Evolutionary conservation across 1,284 basidiomycete species (phyloP), one percentile per base, ranked within the genome.

Genomic region (Volvariella surrecta): DNA sequence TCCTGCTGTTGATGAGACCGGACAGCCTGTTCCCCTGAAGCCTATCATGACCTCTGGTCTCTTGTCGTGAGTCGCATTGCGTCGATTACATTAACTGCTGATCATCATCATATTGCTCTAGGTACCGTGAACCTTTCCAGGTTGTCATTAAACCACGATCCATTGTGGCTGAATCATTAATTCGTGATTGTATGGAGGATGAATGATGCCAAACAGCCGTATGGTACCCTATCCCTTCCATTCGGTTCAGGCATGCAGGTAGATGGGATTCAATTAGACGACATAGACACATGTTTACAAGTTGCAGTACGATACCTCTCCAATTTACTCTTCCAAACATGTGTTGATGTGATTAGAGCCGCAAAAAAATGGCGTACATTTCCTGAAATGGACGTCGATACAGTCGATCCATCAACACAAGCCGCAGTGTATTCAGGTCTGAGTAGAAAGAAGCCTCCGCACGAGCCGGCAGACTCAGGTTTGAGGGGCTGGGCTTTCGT

Each of bases 1-100:
- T 2, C 42, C 44, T 19, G 30, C 42, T 3, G 17, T 43, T 2
- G 45, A 45, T 32, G 28, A 44, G 19, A 24, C 37, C 19, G 50
- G 50, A 2, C 41, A 43, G 6, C 38, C 40, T 13, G 21, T 45
- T 7, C 17, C 11, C 2, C 19, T 45, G 11, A 21, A 45, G 30
- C 19, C 31, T 31, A 37, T 32, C 16, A 39, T 17, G 28, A 31
- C 19, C 21, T 11, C 32, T 28, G 32, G 42, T n/a, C 20, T 43
- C 10, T 13, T 43, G n/a, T 18, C 32, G 42, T 37, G 21, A 43
- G 42, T 43, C 4, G 4, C n/a, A 6, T n/a, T 32, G 8, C 21
- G n/a, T n/a, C n/a, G 3, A 19, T 35, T 37, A 16, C 13, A 15
- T 18, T 13, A 8, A 3, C 15, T 15, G 22, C 4, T n/a, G 21